A percentile compares a stretch with the other conserved stretches of the same genome.
These are phyloP conservation scores for Lachnellula subtilissima DNA, from an alignment of 2,329 filamentous ascomycete genomes.

Conservation along the genomic window DNA sequence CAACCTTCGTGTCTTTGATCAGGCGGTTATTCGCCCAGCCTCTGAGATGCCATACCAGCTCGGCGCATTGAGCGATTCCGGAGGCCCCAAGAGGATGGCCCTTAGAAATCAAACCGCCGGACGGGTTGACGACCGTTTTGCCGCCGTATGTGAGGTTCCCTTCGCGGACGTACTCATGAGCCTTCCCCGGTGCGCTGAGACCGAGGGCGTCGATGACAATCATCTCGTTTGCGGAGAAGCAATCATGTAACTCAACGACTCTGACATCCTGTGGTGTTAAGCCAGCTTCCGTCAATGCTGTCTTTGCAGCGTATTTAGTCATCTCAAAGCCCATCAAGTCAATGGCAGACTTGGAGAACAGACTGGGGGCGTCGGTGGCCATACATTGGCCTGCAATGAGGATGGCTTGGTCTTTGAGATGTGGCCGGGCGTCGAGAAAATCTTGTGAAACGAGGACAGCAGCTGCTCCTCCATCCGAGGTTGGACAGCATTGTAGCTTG, in stretches of 20 bases:
- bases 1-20: constrained; percentile 62
- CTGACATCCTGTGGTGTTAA: constrained; percentile 65
- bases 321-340: constrained; percentile 88
- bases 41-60: constrained; percentile 90
- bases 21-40: constrained; percentile 93
- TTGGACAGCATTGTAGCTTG: constrained; percentile 98
- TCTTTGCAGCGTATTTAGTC: constrained; percentile 64
- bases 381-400: constrained; percentile 83
- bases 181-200: constrained; percentile 72
- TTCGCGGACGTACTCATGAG: constrained; percentile 80
- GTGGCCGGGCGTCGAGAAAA: constrained; percentile 80
- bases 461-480: constrained; percentile 85
- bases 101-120: constrained; percentile 91
- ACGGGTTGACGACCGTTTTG: constrained; percentile 81
- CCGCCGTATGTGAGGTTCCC: constrained; percentile 88
- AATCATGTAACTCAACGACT: constrained; percentile 93
- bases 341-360: constrained; percentile 78
- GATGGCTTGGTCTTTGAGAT: constrained; percentile 78
- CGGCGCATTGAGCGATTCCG: constrained; percentile 91
- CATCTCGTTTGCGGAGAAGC: constrained; percentile 95
- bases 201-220: constrained; percentile 82
- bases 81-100: constrained; percentile 92
- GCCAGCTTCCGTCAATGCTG: constrained; percentile 70
- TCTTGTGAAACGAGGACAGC: constrained; percentile 82
- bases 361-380: constrained; percentile 73